phyloP scores from a whole-genome alignment of 495 filamentous ascomycete species.

The Glarea lozoyensis region DNA sequence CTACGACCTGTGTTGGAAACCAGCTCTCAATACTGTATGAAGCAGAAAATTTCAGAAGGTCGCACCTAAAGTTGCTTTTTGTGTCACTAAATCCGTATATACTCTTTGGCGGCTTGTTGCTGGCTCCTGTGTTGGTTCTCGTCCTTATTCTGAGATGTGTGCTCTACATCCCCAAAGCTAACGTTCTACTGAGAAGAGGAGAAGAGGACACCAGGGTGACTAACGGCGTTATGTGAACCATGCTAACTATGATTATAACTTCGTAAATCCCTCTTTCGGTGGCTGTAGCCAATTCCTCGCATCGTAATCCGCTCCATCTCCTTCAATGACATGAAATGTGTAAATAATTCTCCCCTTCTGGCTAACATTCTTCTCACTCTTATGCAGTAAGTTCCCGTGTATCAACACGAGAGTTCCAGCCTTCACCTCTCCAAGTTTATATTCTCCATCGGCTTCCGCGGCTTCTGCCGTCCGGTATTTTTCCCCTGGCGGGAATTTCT shows the following conservation, averaged over 20 bases:
- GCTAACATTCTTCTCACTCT: constrained; percentile 88
- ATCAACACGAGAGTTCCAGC: constrained; percentile 86
- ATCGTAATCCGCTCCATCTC: constrained; percentile 67
- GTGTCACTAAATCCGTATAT: too few relatives aligned
- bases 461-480: constrained; percentile 27
- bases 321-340: constrained; percentile 96
- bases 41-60: too few relatives aligned
- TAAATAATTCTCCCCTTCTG: constrained; percentile 85
- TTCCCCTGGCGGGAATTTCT: constrained; percentile 31
- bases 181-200: too few relatives aligned
- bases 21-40: too few relatives aligned
- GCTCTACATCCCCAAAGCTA: too few relatives aligned
- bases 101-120: too few relatives aligned
- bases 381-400: constrained; percentile 92
- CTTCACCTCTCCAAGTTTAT: constrained; percentile 71
- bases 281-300: constrained; percentile 89
- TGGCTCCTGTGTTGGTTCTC: too few relatives aligned
- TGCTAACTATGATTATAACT: constrained; percentile 9
- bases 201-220: too few relatives aligned
- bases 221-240: neutral
- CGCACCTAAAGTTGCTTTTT: too few relatives aligned
- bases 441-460: constrained; percentile 29
- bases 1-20: too few relatives aligned
- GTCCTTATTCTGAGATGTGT: too few relatives aligned
- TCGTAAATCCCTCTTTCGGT: constrained; percentile 57